phyloP scores from a whole-genome alignment of 352 stramenopile species.

The Phytopythium vexans region DNA sequence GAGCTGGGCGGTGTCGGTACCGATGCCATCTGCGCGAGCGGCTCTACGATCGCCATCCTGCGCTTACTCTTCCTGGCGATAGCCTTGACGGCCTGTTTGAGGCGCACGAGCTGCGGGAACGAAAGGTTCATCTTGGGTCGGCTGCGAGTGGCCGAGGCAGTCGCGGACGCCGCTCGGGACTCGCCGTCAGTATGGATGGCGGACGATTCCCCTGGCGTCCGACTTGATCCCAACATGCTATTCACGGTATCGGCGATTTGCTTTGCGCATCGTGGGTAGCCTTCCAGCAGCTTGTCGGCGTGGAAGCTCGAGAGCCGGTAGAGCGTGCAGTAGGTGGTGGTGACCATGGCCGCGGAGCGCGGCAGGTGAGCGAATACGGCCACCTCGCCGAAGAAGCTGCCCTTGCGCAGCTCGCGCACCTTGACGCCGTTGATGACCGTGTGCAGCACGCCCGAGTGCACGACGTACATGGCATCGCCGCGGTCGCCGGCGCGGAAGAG shows the following conservation, averaged over 20 bases:
- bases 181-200: not conserved
- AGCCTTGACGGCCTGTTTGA: conserved; percentile 11
- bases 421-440: conserved; percentile 60
- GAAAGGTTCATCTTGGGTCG: conserved; percentile 5
- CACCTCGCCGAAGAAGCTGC: conserved; percentile 64
- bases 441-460: conserved; percentile 59
- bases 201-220: too few relatives aligned
- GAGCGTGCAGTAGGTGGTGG: conserved; percentile 61
- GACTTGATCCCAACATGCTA: not conserved
- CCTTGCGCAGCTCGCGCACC: conserved; percentile 64
- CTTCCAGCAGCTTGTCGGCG: conserved; percentile 48
- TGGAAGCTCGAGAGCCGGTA: conserved; percentile 51
- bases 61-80: not conserved
- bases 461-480: conserved; percentile 70
- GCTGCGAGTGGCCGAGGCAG: not conserved
- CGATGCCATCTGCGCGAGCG: too few relatives aligned
- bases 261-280: conserved; percentile 42
- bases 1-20: too few relatives aligned
- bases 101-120: conserved; percentile 15
- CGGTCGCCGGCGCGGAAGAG: conserved; percentile 58
- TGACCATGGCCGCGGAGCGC: conserved; percentile 58
- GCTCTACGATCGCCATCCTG: too few relatives aligned
- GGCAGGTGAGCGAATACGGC: conserved; percentile 60
- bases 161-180: not conserved
- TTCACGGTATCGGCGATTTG: conserved; percentile 18